phyloP scores from a whole-genome alignment of 306 rosid species.

The Senna tora region DNA sequence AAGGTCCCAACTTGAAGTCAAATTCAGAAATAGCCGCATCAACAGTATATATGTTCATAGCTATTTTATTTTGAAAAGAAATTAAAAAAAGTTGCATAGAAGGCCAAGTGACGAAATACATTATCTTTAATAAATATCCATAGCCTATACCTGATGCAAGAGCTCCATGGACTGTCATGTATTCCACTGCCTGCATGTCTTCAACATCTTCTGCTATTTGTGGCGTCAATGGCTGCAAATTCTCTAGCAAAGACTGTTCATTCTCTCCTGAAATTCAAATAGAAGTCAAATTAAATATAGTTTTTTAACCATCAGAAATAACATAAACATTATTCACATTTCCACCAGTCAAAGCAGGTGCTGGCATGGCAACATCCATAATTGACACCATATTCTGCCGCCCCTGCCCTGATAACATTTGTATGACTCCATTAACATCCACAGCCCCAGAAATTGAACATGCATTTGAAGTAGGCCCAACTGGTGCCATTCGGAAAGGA shows the following conservation, averaged over 20 bases:
- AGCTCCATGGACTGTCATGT: constrained; percentile 73
- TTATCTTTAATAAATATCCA: constrained; percentile 6
- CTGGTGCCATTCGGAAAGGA: constrained; percentile 79
- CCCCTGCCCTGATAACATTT: constrained; percentile 71
- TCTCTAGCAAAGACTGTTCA: constrained; percentile 51
- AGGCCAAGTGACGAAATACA: constrained; percentile 10
- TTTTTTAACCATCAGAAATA: constrained; percentile 7
- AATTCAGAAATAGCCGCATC: background rate
- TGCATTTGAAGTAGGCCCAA: constrained; percentile 62
- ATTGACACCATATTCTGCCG: constrained; percentile 81
- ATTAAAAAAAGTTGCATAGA: background rate
- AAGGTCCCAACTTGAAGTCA: background rate
- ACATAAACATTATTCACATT: constrained; percentile 20
- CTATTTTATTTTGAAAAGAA: too few species aligned
- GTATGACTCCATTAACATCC: constrained; percentile 67
- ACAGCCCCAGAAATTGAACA: constrained; percentile 66
- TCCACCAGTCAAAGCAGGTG: constrained; percentile 74
- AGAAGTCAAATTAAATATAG: constrained; percentile 42
- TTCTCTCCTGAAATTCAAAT: constrained; percentile 55
- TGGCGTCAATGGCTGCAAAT: constrained; percentile 76
- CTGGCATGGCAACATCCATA: constrained; percentile 87
- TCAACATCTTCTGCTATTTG: constrained; percentile 58
- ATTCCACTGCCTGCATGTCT: constrained; percentile 68
- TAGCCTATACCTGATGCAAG: constrained; percentile 64
- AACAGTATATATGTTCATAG: background rate